Percentiles rank a stretch among this genome's conserved stretches.
Conservation (phyloP, 257 asterid species). For the Nemophila menziesii region DNA sequence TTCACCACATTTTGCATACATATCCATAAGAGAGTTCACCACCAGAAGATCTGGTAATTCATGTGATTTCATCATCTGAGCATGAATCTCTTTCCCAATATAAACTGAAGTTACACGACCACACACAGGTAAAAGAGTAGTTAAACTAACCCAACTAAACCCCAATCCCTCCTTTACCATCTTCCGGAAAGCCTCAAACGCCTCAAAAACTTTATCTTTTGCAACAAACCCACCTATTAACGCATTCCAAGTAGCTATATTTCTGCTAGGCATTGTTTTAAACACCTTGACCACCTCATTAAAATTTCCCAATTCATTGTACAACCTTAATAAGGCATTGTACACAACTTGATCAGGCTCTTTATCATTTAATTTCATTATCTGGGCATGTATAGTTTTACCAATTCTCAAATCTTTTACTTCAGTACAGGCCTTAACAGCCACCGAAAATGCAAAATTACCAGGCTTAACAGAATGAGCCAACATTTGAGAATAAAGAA, state of each 20-base stretch:
- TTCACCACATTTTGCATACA: constrained; percentile 39
- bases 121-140: constrained; percentile 23
- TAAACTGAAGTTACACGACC: constrained; percentile 24
- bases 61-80: constrained; percentile 25
- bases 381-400: constrained; percentile 30
- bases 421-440: constrained; percentile 32
- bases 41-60: constrained; percentile 24
- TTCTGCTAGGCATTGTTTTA: constrained; percentile 39
- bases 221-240: constrained; percentile 22
- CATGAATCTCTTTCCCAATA: constrained; percentile 33
- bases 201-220: constrained; percentile 31
- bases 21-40: constrained; percentile 32
- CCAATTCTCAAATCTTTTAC: constrained; percentile 20
- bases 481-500: constrained; percentile 28
- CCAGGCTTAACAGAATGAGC: constrained; percentile 17
- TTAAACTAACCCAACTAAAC: constrained; percentile 39
- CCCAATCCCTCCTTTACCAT: constrained; percentile 34
- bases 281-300: constrained; percentile 27
- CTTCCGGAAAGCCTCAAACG: constrained; percentile 26
- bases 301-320: constrained; percentile 27
- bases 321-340: constrained; percentile 34
- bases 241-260: constrained; percentile 39
- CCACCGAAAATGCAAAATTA: constrained; percentile 28
- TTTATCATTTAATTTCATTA: constrained; percentile 14
- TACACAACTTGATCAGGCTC: constrained; percentile 44